These are phyloP conservation scores for Xylaria sp. DNA, from an alignment of 2,329 filamentous ascomycete genomes.

Conservation along the genomic window DNA sequence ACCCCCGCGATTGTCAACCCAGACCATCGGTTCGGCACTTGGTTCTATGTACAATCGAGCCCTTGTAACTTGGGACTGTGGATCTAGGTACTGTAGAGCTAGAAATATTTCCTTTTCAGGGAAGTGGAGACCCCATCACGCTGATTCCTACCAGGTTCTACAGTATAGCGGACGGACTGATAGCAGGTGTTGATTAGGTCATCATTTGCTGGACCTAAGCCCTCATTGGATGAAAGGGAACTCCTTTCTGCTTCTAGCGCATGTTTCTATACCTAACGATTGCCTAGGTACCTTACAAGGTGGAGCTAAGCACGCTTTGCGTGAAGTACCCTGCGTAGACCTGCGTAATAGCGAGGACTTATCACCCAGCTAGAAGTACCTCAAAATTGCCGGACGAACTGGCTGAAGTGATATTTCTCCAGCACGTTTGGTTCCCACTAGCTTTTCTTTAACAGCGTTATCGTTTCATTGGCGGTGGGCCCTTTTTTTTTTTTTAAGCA, in stretches of 20 bases:
- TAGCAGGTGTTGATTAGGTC: conserved; percentile 1
- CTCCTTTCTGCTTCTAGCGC: too few species aligned
- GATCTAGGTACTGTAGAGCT: too few species aligned
- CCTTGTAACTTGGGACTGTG: not conserved
- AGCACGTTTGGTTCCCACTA: not conserved
- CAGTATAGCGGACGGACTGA: not conserved
- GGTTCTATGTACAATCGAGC: too few species aligned
- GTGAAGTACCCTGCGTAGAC: not conserved
- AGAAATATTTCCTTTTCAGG: conserved; percentile 11
- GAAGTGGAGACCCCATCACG: conserved; percentile 5
- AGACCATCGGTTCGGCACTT: not conserved
- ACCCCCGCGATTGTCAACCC: not conserved
- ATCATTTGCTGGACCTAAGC: not conserved
- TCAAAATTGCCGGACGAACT: conserved; percentile 19
- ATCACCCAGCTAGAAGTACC: not conserved
- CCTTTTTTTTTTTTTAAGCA: not conserved
- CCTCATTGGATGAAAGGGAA: not conserved
- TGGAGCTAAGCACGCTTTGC: too few species aligned
- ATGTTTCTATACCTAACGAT: too few species aligned
- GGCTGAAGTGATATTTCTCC: not conserved
- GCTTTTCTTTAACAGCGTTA: too few species aligned
- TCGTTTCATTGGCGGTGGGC: not conserved
- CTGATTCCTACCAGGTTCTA: not conserved
- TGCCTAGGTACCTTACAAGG: too few species aligned
- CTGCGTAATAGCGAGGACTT: not conserved